Evolutionary conservation across 257 asterid genomes (phyloP).

Genomic region (Penstemon barbatus): DNA sequence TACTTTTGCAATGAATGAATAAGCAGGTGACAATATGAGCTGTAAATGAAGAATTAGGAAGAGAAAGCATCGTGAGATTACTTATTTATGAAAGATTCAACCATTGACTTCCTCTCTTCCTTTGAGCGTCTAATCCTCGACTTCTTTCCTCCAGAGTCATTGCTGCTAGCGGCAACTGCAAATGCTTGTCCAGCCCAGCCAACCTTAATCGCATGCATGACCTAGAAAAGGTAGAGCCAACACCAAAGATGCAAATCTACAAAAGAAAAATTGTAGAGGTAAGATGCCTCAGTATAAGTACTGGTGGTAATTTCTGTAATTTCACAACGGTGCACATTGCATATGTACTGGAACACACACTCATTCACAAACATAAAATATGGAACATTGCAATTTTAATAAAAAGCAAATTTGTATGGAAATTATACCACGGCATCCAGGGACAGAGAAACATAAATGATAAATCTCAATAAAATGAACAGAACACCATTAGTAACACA

Average conservation of each 20-base stretch:
- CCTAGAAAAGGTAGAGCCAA: slow-evolving; percentile 22
- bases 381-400: too few species aligned
- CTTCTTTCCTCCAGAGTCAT: slow-evolving; percentile 67
- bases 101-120: slow-evolving; percentile 86
- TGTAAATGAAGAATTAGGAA: neutral
- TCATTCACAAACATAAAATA: neutral
- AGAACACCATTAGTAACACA: neutral
- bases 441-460: neutral
- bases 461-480: neutral
- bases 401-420: neutral
- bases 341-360: neutral
- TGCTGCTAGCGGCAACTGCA: slow-evolving; percentile 59
- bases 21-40: neutral
- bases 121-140: slow-evolving; percentile 86
- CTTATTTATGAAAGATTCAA: slow-evolving; percentile 80
- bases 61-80: slow-evolving; percentile 27
- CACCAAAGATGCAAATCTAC: slow-evolving; percentile 29
- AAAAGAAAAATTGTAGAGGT: slow-evolving; percentile 6
- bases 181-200: slow-evolving; percentile 72
- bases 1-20: neutral
- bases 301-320: too few species aligned
- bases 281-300: slow-evolving; percentile 2
- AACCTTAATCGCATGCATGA: slow-evolving; percentile 67
- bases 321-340: neutral
- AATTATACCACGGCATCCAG: neutral